Percentiles rank a stretch among this genome's conserved stretches.
phyloP scores from a whole-genome alignment of 2,329 filamentous ascomycete species.

The Exophiala spinifera region DNA sequence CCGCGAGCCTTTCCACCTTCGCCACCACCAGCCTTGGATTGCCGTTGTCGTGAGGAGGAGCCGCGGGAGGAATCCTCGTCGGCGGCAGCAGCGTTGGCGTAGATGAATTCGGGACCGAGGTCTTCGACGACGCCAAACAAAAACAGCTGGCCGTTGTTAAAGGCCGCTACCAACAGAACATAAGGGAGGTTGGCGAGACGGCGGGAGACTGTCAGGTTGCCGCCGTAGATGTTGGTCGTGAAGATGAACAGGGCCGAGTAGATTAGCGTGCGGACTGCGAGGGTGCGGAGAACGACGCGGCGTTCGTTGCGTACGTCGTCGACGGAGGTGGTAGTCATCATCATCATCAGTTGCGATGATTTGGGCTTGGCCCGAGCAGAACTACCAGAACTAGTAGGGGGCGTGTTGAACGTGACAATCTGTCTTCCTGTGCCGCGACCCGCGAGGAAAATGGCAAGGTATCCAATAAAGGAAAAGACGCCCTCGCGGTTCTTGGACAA shows the following conservation, averaged over 20 bases:
- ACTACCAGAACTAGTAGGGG: no score
- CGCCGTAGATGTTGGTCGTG: constrained; percentile 63
- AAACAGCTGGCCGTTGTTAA: constrained; percentile 80
- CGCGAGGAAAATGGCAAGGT: constrained; percentile 89
- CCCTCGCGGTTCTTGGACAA: constrained; percentile 91
- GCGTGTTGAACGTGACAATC: constrained; percentile 54
- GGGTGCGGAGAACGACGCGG: constrained; percentile 14
- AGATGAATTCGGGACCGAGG: constrained; percentile 33
- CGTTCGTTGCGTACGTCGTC: constrained; percentile 17
- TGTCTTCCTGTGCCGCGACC: constrained; percentile 81
- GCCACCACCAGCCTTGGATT: no score
- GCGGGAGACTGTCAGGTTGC: constrained; percentile 75
- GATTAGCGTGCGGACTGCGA: constrained; percentile 33
- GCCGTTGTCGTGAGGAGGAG: constrained; percentile 34
- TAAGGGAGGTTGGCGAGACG: constrained; percentile 92
- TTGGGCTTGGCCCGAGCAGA: not conserved
- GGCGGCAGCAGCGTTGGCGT: no score
- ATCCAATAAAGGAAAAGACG: constrained; percentile 90
- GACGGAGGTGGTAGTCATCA: no score
- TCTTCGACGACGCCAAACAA: constrained; percentile 76
- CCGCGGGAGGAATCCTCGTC: no score
- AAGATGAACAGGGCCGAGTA: constrained; percentile 71
- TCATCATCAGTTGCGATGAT: no score
- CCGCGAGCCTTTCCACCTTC: constrained; percentile 61
- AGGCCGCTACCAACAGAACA: constrained; percentile 85